Base-by-base conservation (phyloP, 2,329 filamentous ascomycete genomes). In the Orbilia brochopaga region DNA sequence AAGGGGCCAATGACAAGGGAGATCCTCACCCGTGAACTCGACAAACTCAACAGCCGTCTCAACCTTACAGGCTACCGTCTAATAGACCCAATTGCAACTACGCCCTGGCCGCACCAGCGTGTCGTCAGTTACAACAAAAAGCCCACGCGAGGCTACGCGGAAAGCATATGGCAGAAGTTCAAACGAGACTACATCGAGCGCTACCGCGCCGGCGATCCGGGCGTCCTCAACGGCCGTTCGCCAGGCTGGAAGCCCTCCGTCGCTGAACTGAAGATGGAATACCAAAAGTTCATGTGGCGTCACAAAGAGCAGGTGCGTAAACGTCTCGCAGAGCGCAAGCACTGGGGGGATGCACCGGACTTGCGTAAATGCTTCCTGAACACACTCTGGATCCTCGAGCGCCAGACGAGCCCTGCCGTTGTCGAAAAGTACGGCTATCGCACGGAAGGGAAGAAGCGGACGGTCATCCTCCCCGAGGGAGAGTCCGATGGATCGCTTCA, bases 131-230 rank as follows among this genome's bases (percentile, higher is more conserved):
- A 54, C 32, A 27, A 37, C 8, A 13, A 59, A 5, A 51, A n/a
- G 10, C 21, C 23, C n/a, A 70, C 59, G 6, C 32, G n/a, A 1
- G 66, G 54, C 8, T 46, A 64, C 23, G 24, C 59, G 24, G 23
- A 53, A 37, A 70, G 66, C 40, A 64, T 70, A 15, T 70, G 59
- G 59, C 50, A 54, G 37, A 70, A 53, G 42, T 70, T 70, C 50
- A 70, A 60, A n/a, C 21, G 19, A 0, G 52, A 70, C 19, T 70
- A 64, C 15, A 51, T 58, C 21, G 52, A 40, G 7, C 35, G 66
- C 17, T 70, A 63, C 23, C 53, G 60, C 15, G 50, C 48, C 2
- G 59, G 66, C 17, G 66, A 70, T 17, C 66, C 53, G n/a, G 57
- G 42, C n/a, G 32, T 70, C 24, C 61, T 70, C 30, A 19, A 64